Percentiles rank a stretch among this genome's conserved stretches.
phyloP scores from a whole-genome alignment of 441 rosid species.

The Jatropha podagrica region DNA sequence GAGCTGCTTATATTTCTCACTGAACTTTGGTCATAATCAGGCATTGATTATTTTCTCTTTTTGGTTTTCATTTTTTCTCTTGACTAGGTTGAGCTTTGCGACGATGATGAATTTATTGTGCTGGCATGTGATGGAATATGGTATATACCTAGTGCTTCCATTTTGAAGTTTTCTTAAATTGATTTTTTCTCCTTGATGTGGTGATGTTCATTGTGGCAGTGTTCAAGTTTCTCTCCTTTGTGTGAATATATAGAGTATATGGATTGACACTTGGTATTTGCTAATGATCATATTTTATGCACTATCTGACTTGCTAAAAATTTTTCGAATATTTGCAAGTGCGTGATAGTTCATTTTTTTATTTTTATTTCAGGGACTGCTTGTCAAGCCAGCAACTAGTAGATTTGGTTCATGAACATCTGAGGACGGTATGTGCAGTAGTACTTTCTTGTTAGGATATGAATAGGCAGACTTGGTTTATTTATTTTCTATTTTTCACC shows the following conservation, averaged over 20 bases:
- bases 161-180: constrained; percentile 13
- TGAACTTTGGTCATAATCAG: background rate
- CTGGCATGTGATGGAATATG: constrained; percentile 97
- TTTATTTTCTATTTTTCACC: background rate
- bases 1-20: background rate
- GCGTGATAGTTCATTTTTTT: background rate
- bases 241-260: background rate
- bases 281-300: background rate
- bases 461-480: background rate
- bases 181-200: background rate
- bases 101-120: constrained; percentile 87
- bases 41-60: constrained; percentile 1
- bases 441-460: background rate
- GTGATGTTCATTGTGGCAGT: background rate
- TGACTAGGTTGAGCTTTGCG: constrained; percentile 80
- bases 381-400: constrained; percentile 95
- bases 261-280: background rate
- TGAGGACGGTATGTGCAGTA: constrained; percentile 46
- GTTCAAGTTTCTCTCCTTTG: background rate
- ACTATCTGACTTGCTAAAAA: background rate
- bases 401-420: constrained; percentile 81
- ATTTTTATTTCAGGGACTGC: constrained; percentile 78
- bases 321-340: background rate
- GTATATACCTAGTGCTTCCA: constrained; percentile 27
- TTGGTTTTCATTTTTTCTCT: background rate